Evolutionary conservation across 441 rosid species (phyloP), one percentile per base, ranked within the genome.

Genomic region (Croton setiger): DNA sequence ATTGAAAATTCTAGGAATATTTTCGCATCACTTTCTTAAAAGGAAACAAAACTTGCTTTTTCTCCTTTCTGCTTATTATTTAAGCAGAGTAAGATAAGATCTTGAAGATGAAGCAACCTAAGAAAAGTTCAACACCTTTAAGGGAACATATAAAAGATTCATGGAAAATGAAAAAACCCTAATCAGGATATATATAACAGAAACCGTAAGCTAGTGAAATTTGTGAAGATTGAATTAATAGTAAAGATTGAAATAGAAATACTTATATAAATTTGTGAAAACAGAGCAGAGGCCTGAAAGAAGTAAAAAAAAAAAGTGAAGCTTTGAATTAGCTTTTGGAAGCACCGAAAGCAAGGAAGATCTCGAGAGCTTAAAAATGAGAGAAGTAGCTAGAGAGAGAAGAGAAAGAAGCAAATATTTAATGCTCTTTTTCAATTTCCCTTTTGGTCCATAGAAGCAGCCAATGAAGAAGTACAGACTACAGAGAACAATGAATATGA

Each of bases 41-140:
- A 45, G 17, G 55, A 35, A 52, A 64, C 10, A 48, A 6, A 48
- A 13, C 1, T 3, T 33, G 4, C 48, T 12, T 17, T 64, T 69
- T 67, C 71, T 69, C 66, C 71, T 72, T 66, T 70, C 76, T 74
- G 89, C 87, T 79, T 88, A 74, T 58, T 75, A 69, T 63, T 43
- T 75, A 78, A 80, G 93, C 93, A 83, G 81, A 74, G 74, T 43
- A 14, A 73, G 92, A 87, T 84, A 87, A 88, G 91, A 93, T 72
- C 96, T 87, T 93, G 80, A 75, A 77, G 82, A 74, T 54, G 86
- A 89, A 91, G 94, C 83, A 84, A 83, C 78, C 72, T 4, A 75
- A 57, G 67, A 71, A 68, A 74, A 43, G 63, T 68, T 63, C 33
- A 60, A 76, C 54, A 41, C 36, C 69, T 70, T 60, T 54, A 13